Evolutionary conservation across 805 yeast species (phyloP).

Genomic region (Wickerhamiella shivajii): DNA sequence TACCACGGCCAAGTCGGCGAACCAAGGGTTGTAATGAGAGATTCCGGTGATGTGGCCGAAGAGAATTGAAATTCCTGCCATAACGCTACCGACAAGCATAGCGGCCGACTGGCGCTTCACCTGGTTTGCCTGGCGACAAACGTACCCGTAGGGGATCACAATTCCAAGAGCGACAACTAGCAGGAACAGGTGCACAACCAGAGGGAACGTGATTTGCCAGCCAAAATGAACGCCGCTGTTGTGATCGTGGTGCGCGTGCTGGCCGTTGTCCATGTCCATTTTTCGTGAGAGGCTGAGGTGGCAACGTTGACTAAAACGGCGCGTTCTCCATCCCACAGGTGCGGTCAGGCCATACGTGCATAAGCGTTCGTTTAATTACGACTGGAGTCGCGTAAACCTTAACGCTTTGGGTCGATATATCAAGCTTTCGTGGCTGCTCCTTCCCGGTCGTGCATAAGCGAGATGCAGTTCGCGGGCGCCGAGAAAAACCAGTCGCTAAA

Average conservation of each 20-base stretch:
- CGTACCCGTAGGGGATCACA: conserved; percentile 28
- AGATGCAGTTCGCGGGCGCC: too few species aligned
- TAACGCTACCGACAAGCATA: conserved; percentile 23
- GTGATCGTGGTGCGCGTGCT: conserved; percentile 9
- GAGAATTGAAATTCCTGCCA: conserved; percentile 27
- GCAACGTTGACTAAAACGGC: too few species aligned
- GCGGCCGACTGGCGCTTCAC: conserved; percentile 26
- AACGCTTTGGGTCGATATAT: too few species aligned
- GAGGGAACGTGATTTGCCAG: conserved; percentile 12
- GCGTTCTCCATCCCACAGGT: too few species aligned
- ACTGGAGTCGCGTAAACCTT: too few species aligned
- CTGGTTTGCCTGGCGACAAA: conserved; percentile 26
- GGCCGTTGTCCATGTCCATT: conserved; percentile 7
- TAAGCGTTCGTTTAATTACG: too few species aligned
- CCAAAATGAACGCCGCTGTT: conserved; percentile 13
- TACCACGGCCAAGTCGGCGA: conserved; percentile 24
- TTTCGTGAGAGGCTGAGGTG: too few species aligned
- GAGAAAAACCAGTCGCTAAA: too few species aligned
- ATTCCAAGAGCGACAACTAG: conserved; percentile 27
- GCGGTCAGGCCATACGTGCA: too few species aligned
- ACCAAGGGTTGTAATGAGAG: conserved; percentile 24
- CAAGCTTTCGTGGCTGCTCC: too few species aligned
- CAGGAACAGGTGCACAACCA: conserved; percentile 23
- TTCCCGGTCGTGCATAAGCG: too few species aligned
- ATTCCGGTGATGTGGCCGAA: conserved; percentile 27